Evolutionary conservation across 495 filamentous ascomycete species (phyloP).

Genomic region (Staphylotrichum tortipilum): DNA sequence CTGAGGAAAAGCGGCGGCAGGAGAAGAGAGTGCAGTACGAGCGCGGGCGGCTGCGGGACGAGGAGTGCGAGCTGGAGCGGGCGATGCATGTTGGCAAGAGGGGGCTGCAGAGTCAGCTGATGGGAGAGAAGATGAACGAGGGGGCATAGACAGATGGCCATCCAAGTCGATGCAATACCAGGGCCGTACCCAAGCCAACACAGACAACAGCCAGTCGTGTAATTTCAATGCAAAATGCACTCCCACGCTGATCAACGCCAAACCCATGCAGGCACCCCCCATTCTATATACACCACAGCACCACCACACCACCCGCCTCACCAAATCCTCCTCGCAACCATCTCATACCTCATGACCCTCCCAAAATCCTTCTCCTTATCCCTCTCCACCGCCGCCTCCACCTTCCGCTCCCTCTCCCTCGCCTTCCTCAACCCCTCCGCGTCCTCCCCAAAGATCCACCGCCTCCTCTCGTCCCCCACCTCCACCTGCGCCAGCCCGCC

Average conservation of each 20-base stretch:
- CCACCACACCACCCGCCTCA: neutral
- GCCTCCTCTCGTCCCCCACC: conserved; percentile 75
- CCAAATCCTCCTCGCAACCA: conserved; percentile 54
- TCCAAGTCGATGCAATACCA: neutral
- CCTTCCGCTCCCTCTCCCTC: conserved; percentile 57
- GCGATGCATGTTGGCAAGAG: conserved; percentile 71
- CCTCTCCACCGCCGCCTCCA: conserved; percentile 48
- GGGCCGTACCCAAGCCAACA: too few relatives aligned
- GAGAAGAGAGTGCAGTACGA: conserved; percentile 56
- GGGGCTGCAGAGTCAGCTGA: conserved; percentile 58
- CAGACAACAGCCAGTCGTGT: neutral
- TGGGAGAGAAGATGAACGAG: conserved; percentile 1
- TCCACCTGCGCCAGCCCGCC: conserved; percentile 81
- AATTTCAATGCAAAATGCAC: too few relatives aligned
- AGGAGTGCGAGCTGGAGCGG: conserved; percentile 67
- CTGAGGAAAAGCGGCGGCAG: conserved; percentile 64
- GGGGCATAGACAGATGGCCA: neutral
- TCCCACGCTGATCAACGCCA: too few relatives aligned
- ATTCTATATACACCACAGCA: too few relatives aligned
- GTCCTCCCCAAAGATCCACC: conserved; percentile 84
- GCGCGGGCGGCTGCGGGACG: conserved; percentile 60
- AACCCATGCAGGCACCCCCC: too few relatives aligned
- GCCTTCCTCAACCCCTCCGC: conserved; percentile 56
- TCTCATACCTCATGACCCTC: conserved; percentile 73
- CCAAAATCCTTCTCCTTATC: conserved; percentile 46